phyloP scores from a whole-genome alignment of 75 land plant genomes.

The Chamaecyparis obtusa region DNA sequence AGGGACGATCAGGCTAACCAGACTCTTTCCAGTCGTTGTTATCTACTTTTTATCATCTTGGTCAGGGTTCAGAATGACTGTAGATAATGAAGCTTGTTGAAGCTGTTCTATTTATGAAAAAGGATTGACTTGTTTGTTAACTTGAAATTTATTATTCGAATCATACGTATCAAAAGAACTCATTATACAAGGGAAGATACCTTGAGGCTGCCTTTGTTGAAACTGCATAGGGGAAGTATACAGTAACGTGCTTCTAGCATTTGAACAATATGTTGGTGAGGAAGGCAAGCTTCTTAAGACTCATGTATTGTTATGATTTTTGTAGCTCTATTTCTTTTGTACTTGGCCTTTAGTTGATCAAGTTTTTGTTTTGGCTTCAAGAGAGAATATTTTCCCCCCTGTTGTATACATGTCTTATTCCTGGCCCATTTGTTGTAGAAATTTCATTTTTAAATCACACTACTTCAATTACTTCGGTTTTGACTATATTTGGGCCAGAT shows the following conservation, averaged over 20 bases:
- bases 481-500: neutral
- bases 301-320: neutral
- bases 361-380: neutral
- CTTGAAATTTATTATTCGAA: neutral
- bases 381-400: neutral
- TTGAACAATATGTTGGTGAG: neutral
- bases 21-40: neutral
- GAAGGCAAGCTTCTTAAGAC: neutral
- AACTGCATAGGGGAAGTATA: neutral
- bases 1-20: slow-evolving; percentile 4
- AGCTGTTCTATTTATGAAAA: neutral
- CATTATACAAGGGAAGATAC: neutral
- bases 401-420: neutral
- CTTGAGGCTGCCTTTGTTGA: neutral
- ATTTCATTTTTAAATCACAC: neutral
- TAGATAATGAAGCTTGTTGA: neutral
- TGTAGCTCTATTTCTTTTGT: neutral
- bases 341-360: neutral
- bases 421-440: neutral
- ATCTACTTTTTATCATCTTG: neutral
- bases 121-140: neutral
- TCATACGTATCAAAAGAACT: neutral
- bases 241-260: neutral
- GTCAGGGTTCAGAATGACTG: neutral
- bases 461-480: neutral